phyloP scores from a whole-genome alignment of 2,329 filamentous ascomycete species.

The Penicillium sp. region DNA sequence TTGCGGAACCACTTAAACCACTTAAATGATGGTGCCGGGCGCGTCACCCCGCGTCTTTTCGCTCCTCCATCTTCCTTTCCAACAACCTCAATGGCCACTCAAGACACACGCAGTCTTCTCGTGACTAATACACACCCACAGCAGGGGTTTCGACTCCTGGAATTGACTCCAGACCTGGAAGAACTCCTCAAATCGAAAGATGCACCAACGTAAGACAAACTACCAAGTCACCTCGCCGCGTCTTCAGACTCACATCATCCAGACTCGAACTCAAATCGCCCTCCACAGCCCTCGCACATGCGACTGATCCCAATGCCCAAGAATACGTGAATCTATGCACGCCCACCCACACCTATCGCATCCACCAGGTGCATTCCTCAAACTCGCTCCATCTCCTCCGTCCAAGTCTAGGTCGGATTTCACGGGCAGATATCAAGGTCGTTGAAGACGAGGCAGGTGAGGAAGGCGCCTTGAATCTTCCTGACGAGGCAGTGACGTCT shows the following conservation, averaged over 20 bases:
- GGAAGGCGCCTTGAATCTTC: conserved; percentile 21
- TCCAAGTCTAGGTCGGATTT: conserved; percentile 35
- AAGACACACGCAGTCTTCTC: conserved; percentile 32
- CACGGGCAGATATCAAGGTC: conserved; percentile 26
- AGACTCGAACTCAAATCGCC: conserved; percentile 44
- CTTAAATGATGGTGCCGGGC: conserved; percentile 24
- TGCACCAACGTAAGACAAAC: conserved; percentile 31
- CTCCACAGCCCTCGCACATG: conserved; percentile 24
- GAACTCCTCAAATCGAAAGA: conserved; percentile 48
- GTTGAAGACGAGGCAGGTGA: conserved; percentile 20
- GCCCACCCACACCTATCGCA: conserved; percentile 50
- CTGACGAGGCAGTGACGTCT: conserved; percentile 33
- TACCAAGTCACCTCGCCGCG: background rate
- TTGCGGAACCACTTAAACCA: too few relatives aligned
- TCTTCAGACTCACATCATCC: background rate
- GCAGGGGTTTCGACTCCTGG: conserved; percentile 54
- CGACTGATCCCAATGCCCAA: conserved; percentile 23
- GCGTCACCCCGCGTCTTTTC: conserved; percentile 15
- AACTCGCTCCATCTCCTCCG: conserved; percentile 56
- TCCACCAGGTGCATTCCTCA: conserved; percentile 61
- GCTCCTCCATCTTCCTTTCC: conserved; percentile 3
- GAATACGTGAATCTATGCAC: conserved; percentile 56
- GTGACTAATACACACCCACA: conserved; percentile 43
- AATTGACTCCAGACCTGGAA: conserved; percentile 55
- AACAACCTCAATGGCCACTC: conserved; percentile 31